phyloP scores from a whole-genome alignment of 129 eudicot species.

The Chrysanthemum makinoi region DNA sequence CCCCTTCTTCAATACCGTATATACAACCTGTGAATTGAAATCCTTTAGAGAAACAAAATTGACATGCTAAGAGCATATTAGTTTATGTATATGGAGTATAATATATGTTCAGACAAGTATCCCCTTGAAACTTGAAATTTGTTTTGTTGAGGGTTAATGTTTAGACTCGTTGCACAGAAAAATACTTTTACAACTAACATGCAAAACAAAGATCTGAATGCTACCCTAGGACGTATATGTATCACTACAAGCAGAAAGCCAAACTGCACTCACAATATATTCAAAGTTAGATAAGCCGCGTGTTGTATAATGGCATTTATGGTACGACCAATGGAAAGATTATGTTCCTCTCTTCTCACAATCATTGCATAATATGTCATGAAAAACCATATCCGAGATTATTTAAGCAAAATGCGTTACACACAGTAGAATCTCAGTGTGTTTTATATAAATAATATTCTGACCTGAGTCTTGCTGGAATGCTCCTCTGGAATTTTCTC shows the following conservation, averaged over 20 bases:
- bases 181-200: no score
- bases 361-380: conserved; percentile 89
- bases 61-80: no score
- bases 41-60: no score
- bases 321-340: conserved; percentile 78
- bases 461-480: conserved; percentile 76
- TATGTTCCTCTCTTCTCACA: conserved; percentile 79
- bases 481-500: conserved; percentile 80
- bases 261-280: conserved; percentile 37
- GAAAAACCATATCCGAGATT: conserved; percentile 31
- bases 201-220: no score
- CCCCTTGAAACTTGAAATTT: neutral
- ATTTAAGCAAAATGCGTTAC: conserved; percentile 13
- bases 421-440: neutral
- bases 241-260: neutral
- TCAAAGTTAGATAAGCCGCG: conserved; percentile 56
- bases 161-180: neutral
- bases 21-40: no score
- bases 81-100: no score
- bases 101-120: neutral
- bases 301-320: conserved; percentile 90
- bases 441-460: neutral
- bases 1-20: no score
- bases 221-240: neutral
- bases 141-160: conserved; percentile 3